Evolutionary conservation across 495 filamentous ascomycete species (phyloP), one percentile per base, ranked within the genome.

Genomic region (Aspergillus affinis): DNA sequence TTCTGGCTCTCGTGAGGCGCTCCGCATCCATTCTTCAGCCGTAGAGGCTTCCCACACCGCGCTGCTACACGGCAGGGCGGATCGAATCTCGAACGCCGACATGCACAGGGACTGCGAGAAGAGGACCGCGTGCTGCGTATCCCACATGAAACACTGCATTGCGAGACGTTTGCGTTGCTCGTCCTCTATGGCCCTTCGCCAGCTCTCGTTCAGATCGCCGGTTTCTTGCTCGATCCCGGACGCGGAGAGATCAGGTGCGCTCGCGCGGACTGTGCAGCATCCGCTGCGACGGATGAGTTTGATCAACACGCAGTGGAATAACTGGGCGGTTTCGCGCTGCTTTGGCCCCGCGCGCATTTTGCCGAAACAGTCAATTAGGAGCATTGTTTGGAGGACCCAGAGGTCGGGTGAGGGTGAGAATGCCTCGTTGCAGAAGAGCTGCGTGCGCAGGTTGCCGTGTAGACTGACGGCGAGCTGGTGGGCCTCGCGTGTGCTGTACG

Each of bases 91-190:
- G 53, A 84, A 84, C 15, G 80, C 82, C 5, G 78, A 82, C 82
- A 84, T 85, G 65, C 81, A 85, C 0, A 85, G 72, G 6, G 78
- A 82, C 61, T 85, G 82, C 20, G 78, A 84, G 64, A 83, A 84
- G 5, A 84, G 69, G 0, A 83, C 80, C 1, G 82, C 81, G 59
- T 83, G 81, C 61, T 84, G 81, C 0, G 78, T 81, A 58, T 84
- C 82, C 82, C 81, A 84, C 77, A 85, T 83, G 60, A 85, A 86
- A 57, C 80, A 83, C 29, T 82, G 72, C 51, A 85, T 74, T 0
- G 79, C 78, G 7, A 84, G 66, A 26, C 81, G 74, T 66, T 83
- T 81, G 30, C 78, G 76, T 58, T 85, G 82, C 61, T 85, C 82
- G 7, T 71, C 77, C 47, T 81, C 74, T 58, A 80, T 77, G 69